A percentile compares a stretch with the other conserved stretches of the same genome.
Conservation (phyloP, 345 rosid species). For the Aurinia saxatilis region DNA sequence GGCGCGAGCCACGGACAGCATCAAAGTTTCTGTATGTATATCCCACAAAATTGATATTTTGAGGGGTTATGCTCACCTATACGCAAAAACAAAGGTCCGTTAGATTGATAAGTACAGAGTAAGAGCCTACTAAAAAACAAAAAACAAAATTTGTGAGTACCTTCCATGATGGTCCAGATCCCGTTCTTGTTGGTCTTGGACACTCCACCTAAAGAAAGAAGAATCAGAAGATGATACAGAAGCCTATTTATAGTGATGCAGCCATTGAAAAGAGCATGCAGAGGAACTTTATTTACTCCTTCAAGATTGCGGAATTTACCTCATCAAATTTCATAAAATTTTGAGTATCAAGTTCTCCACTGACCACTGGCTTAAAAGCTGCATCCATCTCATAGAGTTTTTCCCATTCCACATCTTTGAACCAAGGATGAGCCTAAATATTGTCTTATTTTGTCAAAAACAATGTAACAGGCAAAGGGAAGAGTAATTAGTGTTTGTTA, state of each 20-base stretch:
- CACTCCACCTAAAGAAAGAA: conserved; percentile 39
- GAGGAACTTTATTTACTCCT: neutral
- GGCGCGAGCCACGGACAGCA: conserved; percentile 59
- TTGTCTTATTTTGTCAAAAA: conserved; percentile 10
- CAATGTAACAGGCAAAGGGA: conserved; percentile 2
- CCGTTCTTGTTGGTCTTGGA: conserved; percentile 41
- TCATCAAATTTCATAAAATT: conserved; percentile 91
- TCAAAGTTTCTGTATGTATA: conserved; percentile 86
- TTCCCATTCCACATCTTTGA: conserved; percentile 75
- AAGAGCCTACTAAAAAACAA: neutral
- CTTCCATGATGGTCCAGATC: conserved; percentile 79
- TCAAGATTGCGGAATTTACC: conserved; percentile 32
- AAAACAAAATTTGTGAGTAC: conserved; percentile 23
- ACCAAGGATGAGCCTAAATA: conserved; percentile 88
- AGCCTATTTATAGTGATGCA: neutral
- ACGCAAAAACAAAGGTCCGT: neutral
- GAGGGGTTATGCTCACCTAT: conserved; percentile 51
- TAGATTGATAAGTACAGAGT: conserved; percentile 6
- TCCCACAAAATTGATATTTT: conserved; percentile 84
- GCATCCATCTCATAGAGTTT: conserved; percentile 80
- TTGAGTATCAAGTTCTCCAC: conserved; percentile 85
- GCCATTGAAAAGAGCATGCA: neutral
- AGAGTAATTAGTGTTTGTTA: neutral
- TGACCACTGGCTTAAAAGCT: conserved; percentile 79
- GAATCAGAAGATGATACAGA: neutral